Evolutionary conservation across 345 rosid genomes (phyloP).

Genomic region (Linum lewisii): DNA sequence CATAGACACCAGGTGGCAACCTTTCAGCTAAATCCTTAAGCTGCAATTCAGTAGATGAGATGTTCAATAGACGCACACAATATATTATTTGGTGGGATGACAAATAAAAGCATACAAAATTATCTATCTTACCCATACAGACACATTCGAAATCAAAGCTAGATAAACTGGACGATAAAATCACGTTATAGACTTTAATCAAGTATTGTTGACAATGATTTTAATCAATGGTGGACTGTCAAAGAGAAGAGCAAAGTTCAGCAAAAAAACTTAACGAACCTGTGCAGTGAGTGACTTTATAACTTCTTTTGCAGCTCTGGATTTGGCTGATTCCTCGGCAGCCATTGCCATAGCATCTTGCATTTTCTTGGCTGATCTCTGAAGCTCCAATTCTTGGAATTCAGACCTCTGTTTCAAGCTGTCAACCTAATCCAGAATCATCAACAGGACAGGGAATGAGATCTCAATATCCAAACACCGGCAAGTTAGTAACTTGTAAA

Average conservation of each 20-base stretch:
- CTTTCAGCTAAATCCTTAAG: slow-evolving; percentile 85
- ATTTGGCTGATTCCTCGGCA: slow-evolving; percentile 73
- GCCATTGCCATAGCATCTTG: slow-evolving; percentile 70
- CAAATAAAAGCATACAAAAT: background rate
- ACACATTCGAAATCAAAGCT: background rate
- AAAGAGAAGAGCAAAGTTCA: too few species aligned
- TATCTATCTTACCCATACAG: background rate
- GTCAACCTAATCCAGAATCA: slow-evolving; percentile 47
- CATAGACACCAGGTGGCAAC: slow-evolving; percentile 62
- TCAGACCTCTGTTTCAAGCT: slow-evolving; percentile 65
- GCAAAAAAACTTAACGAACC: slow-evolving; percentile 24
- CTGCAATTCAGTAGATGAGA: slow-evolving; percentile 23
- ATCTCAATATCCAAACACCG: background rate
- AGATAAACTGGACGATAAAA: background rate
- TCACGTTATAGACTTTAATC: slow-evolving; percentile 11
- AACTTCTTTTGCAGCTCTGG: slow-evolving; percentile 90
- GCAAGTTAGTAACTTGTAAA: background rate
- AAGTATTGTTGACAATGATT: too few species aligned
- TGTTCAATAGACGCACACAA: background rate
- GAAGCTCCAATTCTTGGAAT: slow-evolving; percentile 79
- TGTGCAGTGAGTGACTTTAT: slow-evolving; percentile 88
- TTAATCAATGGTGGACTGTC: background rate
- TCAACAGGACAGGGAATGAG: background rate
- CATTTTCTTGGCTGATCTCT: slow-evolving; percentile 63
- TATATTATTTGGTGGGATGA: background rate